Evolutionary conservation across 441 rosid genomes (phyloP), one percentile per base, ranked within the genome.

Genomic region (Adansonia grandidieri): DNA sequence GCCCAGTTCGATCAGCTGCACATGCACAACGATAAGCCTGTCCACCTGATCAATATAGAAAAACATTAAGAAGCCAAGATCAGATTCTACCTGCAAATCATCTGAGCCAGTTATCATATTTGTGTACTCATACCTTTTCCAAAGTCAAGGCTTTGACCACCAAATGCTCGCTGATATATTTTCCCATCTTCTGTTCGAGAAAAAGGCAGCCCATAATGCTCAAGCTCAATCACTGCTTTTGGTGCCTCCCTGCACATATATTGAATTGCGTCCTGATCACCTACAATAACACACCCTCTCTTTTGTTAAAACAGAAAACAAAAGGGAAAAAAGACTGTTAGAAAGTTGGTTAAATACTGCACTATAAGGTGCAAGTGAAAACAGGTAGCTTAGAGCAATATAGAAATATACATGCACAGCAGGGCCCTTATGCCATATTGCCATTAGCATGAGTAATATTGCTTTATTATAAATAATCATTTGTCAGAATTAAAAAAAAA

Each of bases 161-260:
- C 99, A 92, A 95, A 95, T 13, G 99, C 99, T 78, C 99, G 97
- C 81, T 95, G 98, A 86, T 95, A 95, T 78, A 95, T 95, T 79
- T 90, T 90, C 57, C 97, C 98, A 69, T 93, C 98, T 86, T 95
- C 99, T 73, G 98, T 95, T 80, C 98, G 94, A 84, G 99, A 93
- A 87, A 95, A 95, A 8, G 99, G 98, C 54, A 95, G 77, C 5
- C 99, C 99, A 68, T 93, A 93, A 75, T 95, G 89, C 86, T 95
- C 98, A 65, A 95, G 97, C 85, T 95, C 99, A 81, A 95, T 92
- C 47, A 95, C 99, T 7, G 99, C 99, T 84, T 95, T 89, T 74
- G 99, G 99, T 81, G 99, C 99, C 84, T 95, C 99, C 85, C 99
- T 87, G 79, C 99, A 96, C 99, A 96, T 96, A 82, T 93, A 96